phyloP scores from a whole-genome alignment of 2,329 filamentous ascomycete genomes.

The Drechslerella dactyloides region DNA sequence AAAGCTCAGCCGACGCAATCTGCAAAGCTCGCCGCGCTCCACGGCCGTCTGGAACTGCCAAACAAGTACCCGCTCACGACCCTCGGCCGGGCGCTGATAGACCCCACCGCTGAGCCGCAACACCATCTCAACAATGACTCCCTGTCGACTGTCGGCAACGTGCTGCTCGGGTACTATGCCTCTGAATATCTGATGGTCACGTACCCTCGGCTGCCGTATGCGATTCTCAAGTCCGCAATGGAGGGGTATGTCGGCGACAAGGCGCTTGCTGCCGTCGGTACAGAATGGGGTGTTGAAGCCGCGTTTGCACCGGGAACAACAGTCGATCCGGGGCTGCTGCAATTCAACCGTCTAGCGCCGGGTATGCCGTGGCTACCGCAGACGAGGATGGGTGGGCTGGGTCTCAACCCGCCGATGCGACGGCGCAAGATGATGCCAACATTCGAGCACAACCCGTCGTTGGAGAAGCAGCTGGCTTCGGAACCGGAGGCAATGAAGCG shows the following conservation, averaged over 20 bases:
- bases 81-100: conserved; percentile 82
- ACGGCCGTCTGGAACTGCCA: conserved; percentile 84
- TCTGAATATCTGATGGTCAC: conserved; percentile 85
- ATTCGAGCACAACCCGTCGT: conserved; percentile 41
- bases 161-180: conserved; percentile 86
- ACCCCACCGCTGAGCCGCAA: conserved; percentile 80
- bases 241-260: conserved; percentile 80
- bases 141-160: conserved; percentile 78
- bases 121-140: conserved; percentile 86
- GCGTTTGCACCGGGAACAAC: conserved; percentile 87
- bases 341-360: conserved; percentile 64
- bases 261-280: conserved; percentile 74
- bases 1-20: conserved; percentile 61
- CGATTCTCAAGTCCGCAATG: conserved; percentile 84
- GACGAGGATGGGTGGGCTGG: conserved; percentile 22
- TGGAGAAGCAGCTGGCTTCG: not conserved
- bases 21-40: conserved; percentile 88
- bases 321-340: conserved; percentile 88
- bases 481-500: conserved; percentile 27
- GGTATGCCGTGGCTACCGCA: conserved; percentile 32
- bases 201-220: conserved; percentile 88
- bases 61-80: conserved; percentile 82
- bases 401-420: conserved; percentile 23
- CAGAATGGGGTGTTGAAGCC: conserved; percentile 88
- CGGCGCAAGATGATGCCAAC: conserved; percentile 23